Conservation (phyloP, 768 basidiomycete genomes). For the Suillus tomentosus region DNA sequence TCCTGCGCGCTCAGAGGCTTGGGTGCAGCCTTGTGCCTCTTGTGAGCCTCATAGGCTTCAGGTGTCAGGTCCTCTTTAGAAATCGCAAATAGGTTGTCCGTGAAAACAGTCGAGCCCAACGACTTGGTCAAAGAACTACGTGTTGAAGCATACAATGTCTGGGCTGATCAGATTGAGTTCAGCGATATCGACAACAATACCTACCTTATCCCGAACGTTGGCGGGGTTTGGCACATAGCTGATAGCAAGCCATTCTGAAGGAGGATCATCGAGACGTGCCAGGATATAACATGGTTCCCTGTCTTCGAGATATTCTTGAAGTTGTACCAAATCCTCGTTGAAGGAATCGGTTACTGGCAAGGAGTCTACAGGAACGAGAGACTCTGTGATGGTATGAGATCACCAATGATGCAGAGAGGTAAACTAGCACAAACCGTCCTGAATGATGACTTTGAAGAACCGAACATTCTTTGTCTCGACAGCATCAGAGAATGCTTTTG, state of each 20-base stretch:
- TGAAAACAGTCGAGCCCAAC: constrained; percentile 75
- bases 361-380: constrained; percentile 61
- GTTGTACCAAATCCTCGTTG: constrained; percentile 57
- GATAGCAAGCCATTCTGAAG: constrained; percentile 69
- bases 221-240: constrained; percentile 84
- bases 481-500: constrained; percentile 58
- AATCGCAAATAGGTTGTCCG: constrained; percentile 78
- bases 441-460: constrained; percentile 78
- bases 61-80: constrained; percentile 65
- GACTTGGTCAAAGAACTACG: constrained; percentile 66
- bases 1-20: constrained; percentile 84
- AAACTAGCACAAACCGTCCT: constrained; percentile 57
- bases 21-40: constrained; percentile 69
- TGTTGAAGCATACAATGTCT: constrained; percentile 92
- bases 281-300: constrained; percentile 76
- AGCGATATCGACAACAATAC: constrained; percentile 11
- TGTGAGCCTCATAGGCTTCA: constrained; percentile 73
- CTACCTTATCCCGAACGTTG: constrained; percentile 79
- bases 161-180: constrained; percentile 2
- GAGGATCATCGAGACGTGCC: constrained; percentile 59
- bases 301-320: constrained; percentile 61
- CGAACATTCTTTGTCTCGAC: constrained; percentile 52
- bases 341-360: constrained; percentile 53
- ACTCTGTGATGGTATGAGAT: constrained; percentile 51
- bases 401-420: constrained; percentile 13